Conservation (phyloP, 352 stramenopile genomes). For the Pelagophyceae sp. region DNA sequence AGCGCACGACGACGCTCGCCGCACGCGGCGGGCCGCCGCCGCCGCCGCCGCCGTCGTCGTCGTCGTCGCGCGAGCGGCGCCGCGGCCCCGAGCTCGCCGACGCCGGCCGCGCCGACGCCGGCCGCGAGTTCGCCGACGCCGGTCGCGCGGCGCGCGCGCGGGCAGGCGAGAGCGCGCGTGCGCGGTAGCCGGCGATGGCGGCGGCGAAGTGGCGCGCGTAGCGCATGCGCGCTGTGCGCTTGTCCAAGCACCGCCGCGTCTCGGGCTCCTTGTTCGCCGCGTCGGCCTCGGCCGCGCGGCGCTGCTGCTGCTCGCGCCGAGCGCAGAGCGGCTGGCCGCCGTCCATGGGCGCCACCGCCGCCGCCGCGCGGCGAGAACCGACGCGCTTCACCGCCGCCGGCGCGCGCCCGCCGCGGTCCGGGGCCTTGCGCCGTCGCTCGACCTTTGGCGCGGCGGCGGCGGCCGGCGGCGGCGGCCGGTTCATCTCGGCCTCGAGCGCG, state of each 20-base stretch:
- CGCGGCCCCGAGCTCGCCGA: background rate
- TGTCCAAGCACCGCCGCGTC: conserved; percentile 42
- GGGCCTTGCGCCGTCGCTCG: background rate
- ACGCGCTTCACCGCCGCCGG: background rate
- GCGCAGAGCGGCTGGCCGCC: conserved; percentile 1
- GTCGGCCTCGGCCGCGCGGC: background rate
- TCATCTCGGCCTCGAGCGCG: background rate
- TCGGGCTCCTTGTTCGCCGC: background rate
- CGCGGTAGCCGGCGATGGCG: conserved; percentile 35
- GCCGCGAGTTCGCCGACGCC: too few relatives aligned
- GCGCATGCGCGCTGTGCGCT: conserved; percentile 40
- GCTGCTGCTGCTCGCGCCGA: conserved; percentile 10
- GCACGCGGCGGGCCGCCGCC: too few relatives aligned
- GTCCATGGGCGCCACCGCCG: background rate
- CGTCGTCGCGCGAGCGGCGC: background rate
- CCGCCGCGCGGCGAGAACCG: background rate
- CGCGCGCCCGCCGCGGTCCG: background rate
- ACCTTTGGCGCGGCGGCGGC: background rate
- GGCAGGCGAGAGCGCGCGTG: background rate
- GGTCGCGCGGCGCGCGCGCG: background rate
- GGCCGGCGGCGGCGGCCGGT: background rate
- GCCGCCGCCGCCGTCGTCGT: background rate
- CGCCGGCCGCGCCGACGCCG: background rate
- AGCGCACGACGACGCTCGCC: conserved; percentile 70
- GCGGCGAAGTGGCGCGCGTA: conserved; percentile 40